Conservation (phyloP, 148 eudicot species). For the Beta vulgaris region DNA sequence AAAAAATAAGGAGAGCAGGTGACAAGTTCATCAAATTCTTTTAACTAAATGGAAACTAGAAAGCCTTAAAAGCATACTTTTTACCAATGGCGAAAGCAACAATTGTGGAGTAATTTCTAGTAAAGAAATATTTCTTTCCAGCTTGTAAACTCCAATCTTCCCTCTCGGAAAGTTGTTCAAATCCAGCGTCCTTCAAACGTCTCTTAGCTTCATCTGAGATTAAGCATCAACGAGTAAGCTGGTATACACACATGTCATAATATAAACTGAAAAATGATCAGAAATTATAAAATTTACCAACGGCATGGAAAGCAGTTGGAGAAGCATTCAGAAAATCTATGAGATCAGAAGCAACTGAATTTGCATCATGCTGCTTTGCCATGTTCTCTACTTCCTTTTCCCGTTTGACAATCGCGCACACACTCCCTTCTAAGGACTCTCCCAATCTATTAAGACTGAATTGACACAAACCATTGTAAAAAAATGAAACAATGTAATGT, state of each 20-base stretch:
- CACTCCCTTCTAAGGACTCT: too few species aligned
- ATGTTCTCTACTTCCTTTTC: not conserved
- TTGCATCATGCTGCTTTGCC: slow-evolving; percentile 21
- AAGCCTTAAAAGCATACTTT: slow-evolving; percentile 48
- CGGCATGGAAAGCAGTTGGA: slow-evolving; percentile 90
- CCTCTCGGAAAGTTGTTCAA: slow-evolving; percentile 71
- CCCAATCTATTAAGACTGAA: too few species aligned
- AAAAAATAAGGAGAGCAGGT: not conserved
- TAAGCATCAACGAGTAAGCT: not conserved
- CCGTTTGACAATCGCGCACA: too few species aligned
- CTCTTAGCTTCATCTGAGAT: slow-evolving; percentile 84
- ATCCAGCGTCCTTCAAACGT: slow-evolving; percentile 67
- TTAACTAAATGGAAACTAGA: not conserved
- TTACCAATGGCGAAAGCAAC: slow-evolving; percentile 94
- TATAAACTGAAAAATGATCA: not conserved
- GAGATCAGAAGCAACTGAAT: slow-evolving; percentile 58
- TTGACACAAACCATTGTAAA: too few species aligned
- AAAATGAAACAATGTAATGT: too few species aligned
- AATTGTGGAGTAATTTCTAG: slow-evolving; percentile 87
- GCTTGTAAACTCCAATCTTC: slow-evolving; percentile 73
- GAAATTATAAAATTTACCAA: slow-evolving; percentile 42
- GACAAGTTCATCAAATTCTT: not conserved
- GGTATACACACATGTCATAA: not conserved
- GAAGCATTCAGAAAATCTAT: slow-evolving; percentile 73
- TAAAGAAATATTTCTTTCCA: slow-evolving; percentile 84